Evolutionary conservation across 2,329 filamentous ascomycete species (phyloP), one percentile per base, ranked within the genome.

Genomic region (Chaetomium olivaceum): DNA sequence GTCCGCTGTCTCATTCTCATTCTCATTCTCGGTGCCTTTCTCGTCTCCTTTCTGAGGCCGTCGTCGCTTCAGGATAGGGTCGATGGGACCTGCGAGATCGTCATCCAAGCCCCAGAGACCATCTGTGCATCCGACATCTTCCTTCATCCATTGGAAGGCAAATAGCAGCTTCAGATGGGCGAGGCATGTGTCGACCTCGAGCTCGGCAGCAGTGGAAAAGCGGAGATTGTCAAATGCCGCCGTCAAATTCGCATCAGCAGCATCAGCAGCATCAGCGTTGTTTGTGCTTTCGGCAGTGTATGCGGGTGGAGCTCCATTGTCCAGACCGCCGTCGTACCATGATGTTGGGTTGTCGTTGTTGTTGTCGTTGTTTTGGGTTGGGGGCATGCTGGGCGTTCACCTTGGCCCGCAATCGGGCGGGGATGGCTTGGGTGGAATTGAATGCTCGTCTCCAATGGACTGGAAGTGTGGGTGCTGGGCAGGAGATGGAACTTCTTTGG

Each of bases 161-260:
- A 87, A 85, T 1, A 94, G 81, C 0, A 94, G 80, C 74, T 91
- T 92, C 31, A 94, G 81, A 74, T 95, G 91, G 0, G 86, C 89
- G 25, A 91, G 83, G 69, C 89, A 91, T 51, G 87, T 82, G 66
- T 88, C 82, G 5, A 75, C 75, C 1, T 80, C 78, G 1, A 85
- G 82, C 5, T 75, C 69, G 9, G 51, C 57, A 7, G 69, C 66
- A 31, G 62, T 57, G 31, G 61, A 33, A 19, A 73, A 48, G 7
- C 19, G 62, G 11, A 73, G 68, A 4, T 66, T 66, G 14, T 69
- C 70, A 43, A 73, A 73, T 4, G 70, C 68, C n/a, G 66, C 71
- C 2, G 62, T 68, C 63, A 73, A 29, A 61, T 69, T 67, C 52
- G 60, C 51, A 7, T 43, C 27, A 4, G 65, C 66, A 8, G 36